Conservation (phyloP, 441 rosid genomes). For the Erysimum cheiri region DNA sequence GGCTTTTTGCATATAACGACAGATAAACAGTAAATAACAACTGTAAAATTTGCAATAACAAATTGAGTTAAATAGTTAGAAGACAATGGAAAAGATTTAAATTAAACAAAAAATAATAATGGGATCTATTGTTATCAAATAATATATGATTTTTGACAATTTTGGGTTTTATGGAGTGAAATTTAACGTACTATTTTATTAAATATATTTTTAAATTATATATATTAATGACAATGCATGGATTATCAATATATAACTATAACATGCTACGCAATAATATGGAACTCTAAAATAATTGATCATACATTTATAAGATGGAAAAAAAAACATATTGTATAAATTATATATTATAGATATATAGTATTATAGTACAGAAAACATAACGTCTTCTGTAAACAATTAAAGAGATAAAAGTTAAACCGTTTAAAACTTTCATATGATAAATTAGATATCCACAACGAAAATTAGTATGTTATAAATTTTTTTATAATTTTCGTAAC, state of each 20-base stretch:
- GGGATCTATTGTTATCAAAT: neutral
- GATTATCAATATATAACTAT: no score
- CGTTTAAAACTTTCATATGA: no score
- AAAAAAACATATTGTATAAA: neutral
- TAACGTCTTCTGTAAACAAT: no score
- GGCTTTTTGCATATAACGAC: conserved; percentile 11
- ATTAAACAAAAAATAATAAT: neutral
- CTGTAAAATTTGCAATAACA: neutral
- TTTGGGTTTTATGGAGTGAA: neutral
- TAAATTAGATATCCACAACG: no score
- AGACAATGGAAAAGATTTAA: neutral
- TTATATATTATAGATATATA: no score
- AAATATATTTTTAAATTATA: neutral
- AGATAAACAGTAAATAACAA: conserved; percentile 8
- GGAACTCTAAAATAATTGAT: neutral
- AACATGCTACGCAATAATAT: neutral
- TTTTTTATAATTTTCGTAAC: no score
- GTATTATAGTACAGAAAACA: no score
- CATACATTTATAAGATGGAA: neutral
- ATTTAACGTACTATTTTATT: neutral
- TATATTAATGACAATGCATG: no score
- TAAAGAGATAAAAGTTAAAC: no score
- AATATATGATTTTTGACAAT: neutral
- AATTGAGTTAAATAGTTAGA: neutral
- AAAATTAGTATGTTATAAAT: no score